A percentile compares a stretch with the other conserved stretches of the same genome.
Evolutionary conservation across 1,284 basidiomycete genomes (phyloP).

Genomic region (Coniferiporia sulphurascens): DNA sequence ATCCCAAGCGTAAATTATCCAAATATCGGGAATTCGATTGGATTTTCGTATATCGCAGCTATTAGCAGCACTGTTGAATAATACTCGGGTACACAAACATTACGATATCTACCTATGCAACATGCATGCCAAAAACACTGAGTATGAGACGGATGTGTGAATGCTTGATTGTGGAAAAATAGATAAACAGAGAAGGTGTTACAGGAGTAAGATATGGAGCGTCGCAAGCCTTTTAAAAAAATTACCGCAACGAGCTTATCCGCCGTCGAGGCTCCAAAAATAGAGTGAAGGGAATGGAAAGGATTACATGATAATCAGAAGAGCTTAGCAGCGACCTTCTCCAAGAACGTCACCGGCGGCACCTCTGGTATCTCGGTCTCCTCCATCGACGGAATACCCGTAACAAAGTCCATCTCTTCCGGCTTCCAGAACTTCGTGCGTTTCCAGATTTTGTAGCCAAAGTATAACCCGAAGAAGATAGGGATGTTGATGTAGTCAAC

Average conservation of each 20-base stretch:
- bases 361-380: slow-evolving; percentile 47
- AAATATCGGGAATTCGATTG: too few species aligned
- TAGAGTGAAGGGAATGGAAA: too few species aligned
- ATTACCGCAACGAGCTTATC: background rate
- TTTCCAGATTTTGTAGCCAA: slow-evolving; percentile 54
- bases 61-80: too few species aligned
- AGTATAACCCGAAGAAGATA: slow-evolving; percentile 46
- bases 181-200: background rate
- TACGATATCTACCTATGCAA: too few species aligned
- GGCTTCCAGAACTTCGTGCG: slow-evolving; percentile 46
- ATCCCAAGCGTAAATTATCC: too few species aligned
- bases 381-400: slow-evolving; percentile 56
- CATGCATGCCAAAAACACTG: background rate
- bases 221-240: background rate
- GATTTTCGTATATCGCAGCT: too few species aligned
- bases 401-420: slow-evolving; percentile 57
- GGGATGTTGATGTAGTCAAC: slow-evolving; percentile 55
- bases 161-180: background rate
- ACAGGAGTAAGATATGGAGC: background rate
- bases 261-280: too few species aligned
- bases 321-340: slow-evolving; percentile 34
- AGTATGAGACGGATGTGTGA: background rate
- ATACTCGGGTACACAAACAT: too few species aligned
- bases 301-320: slow-evolving; percentile 28
- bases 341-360: slow-evolving; percentile 36